Conservation (phyloP, 768 basidiomycete species). For the Cystobasidium ongulense region DNA sequence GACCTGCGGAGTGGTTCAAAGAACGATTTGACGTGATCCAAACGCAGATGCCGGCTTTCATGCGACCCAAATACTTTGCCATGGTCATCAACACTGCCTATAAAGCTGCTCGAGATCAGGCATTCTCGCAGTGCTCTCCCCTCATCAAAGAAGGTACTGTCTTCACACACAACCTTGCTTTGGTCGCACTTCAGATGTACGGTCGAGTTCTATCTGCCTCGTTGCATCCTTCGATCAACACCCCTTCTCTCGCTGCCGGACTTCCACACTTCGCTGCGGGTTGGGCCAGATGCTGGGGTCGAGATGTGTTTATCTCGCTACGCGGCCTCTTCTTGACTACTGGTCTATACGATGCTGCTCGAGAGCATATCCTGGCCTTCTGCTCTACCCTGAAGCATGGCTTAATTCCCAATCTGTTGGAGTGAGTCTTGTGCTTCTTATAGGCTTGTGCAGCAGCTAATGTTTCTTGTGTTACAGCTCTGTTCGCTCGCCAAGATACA, state of each 20-base stretch:
- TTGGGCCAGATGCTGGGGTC: slow-evolving; percentile 97
- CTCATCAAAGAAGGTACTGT: slow-evolving; percentile 74
- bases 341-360: slow-evolving; percentile 75
- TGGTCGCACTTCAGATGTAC: slow-evolving; percentile 65
- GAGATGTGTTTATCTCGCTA: slow-evolving; percentile 50
- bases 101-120: slow-evolving; percentile 74
- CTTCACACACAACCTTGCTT: slow-evolving; percentile 81
- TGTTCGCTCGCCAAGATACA: slow-evolving; percentile 52
- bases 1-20: slow-evolving; percentile 73
- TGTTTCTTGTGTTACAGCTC: neutral
- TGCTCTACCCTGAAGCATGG: slow-evolving; percentile 81
- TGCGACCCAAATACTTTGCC: slow-evolving; percentile 94
- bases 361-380: slow-evolving; percentile 82
- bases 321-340: slow-evolving; percentile 82
- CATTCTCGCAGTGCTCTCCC: slow-evolving; percentile 77
- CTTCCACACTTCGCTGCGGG: slow-evolving; percentile 84
- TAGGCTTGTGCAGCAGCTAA: neutral
- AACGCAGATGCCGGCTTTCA: slow-evolving; percentile 64
- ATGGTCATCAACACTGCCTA: slow-evolving; percentile 82
- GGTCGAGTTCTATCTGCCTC: slow-evolving; percentile 85
- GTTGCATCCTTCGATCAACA: slow-evolving; percentile 56
- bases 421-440: slow-evolving; percentile 59
- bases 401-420: slow-evolving; percentile 87
- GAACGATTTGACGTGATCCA: slow-evolving; percentile 79
- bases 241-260: slow-evolving; percentile 84